A percentile compares a stretch with the other conserved stretches of the same genome.
Evolutionary conservation across 306 rosid genomes (phyloP).

Genomic region (Corylus heterophylla): DNA sequence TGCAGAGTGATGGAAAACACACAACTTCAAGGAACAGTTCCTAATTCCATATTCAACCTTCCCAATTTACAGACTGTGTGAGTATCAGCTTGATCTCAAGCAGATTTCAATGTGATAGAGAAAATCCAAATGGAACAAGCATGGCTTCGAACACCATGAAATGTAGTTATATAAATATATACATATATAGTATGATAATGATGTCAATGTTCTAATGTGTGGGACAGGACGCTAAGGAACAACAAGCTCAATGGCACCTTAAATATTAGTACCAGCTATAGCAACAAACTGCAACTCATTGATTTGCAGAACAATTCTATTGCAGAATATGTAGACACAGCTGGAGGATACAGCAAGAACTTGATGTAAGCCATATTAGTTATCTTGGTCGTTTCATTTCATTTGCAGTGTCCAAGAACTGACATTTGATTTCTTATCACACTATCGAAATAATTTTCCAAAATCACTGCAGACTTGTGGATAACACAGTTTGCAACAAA

Average conservation of each 20-base stretch:
- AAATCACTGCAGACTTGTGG: constrained; percentile 46
- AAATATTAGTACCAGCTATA: constrained; percentile 6
- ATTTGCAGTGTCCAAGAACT: not conserved
- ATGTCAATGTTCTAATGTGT: not conserved
- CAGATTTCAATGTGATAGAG: not conserved
- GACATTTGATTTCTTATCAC: not conserved
- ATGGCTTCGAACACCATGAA: not conserved
- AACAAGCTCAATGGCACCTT: constrained; percentile 34
- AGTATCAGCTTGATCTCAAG: constrained; percentile 26
- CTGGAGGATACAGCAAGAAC: not conserved
- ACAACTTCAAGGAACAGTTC: constrained; percentile 29
- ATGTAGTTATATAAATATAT: not conserved
- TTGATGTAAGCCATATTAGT: constrained; percentile 29
- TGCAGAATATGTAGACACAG: not conserved
- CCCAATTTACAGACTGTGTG: constrained; percentile 34
- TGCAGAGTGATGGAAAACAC: constrained; percentile 39
- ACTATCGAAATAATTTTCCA: not conserved
- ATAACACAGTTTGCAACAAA: constrained; percentile 49
- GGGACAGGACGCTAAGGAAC: constrained; percentile 32
- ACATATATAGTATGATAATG: not conserved
- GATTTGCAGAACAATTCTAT: constrained; percentile 28
- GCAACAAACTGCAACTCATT: constrained; percentile 19
- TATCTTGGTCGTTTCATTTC: not conserved
- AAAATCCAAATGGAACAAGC: no score
- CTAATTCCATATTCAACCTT: constrained; percentile 29